These are phyloP conservation scores for Bruguiera parviflora DNA, from an alignment of 345 rosid genomes.

Conservation along the genomic window DNA sequence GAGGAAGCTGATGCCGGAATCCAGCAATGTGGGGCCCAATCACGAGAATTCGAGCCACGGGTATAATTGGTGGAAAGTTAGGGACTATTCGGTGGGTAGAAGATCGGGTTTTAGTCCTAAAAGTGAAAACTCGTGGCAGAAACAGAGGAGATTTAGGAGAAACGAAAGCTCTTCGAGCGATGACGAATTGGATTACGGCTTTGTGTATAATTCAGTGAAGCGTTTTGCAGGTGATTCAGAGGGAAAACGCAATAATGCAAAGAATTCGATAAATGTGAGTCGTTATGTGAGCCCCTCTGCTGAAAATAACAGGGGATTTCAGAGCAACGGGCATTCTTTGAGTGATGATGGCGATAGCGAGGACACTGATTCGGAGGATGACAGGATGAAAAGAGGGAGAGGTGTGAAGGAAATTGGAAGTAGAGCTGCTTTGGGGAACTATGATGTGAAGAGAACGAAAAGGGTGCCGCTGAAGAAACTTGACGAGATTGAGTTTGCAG, in stretches of 20 bases:
- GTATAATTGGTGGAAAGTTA: slow-evolving; percentile 19
- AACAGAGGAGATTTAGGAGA: slow-evolving; percentile 33
- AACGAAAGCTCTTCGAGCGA: slow-evolving; percentile 60
- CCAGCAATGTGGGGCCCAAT: slow-evolving; percentile 5
- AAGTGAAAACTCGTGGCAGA: slow-evolving; percentile 11
- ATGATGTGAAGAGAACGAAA: slow-evolving; percentile 61
- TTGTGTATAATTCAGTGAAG: neutral
- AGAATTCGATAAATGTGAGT: neutral
- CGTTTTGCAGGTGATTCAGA: neutral
- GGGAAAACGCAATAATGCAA: neutral
- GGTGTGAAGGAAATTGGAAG: slow-evolving; percentile 57
- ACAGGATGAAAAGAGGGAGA: slow-evolving; percentile 38
- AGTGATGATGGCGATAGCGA: slow-evolving; percentile 38
- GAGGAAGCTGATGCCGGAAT: slow-evolving; percentile 37
- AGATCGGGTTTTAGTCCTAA: slow-evolving; percentile 6
- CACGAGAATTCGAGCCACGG: slow-evolving; percentile 12
- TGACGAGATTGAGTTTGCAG: slow-evolving; percentile 48
- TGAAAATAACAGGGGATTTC: slow-evolving; percentile 23
- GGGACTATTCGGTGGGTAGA: slow-evolving; percentile 53
- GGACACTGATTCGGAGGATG: slow-evolving; percentile 24
- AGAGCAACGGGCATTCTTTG: slow-evolving; percentile 54
- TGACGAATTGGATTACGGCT: slow-evolving; percentile 37
- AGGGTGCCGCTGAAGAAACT: slow-evolving; percentile 57
- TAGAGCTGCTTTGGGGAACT: slow-evolving; percentile 68
- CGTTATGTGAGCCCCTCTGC: neutral